A percentile compares a stretch with the other conserved stretches of the same genome.
Evolutionary conservation across 2,329 filamentous ascomycete species (phyloP).

Genomic region (Cladosporium velox): DNA sequence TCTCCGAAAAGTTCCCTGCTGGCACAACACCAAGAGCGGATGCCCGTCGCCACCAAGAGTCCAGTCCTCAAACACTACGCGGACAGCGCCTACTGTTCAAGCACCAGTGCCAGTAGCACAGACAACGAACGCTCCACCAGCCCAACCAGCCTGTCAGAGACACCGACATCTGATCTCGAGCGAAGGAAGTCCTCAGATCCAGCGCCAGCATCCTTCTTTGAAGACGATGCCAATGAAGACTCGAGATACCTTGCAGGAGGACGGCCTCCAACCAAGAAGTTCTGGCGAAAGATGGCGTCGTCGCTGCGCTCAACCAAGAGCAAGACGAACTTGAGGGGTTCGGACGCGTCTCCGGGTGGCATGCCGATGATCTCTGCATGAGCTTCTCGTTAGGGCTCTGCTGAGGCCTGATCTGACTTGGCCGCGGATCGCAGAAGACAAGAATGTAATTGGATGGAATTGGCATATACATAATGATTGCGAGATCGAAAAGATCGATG

Average conservation of each 20-base stretch:
- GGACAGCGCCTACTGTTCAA: neutral
- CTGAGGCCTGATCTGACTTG: neutral
- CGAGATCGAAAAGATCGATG: neutral
- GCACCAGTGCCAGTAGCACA: neutral
- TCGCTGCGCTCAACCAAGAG: neutral
- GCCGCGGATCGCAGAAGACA: neutral
- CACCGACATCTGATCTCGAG: neutral
- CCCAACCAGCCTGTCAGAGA: neutral
- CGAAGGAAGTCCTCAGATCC: neutral
- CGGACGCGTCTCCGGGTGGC: neutral
- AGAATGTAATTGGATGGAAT: neutral
- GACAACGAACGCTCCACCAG: neutral
- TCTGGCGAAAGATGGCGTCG: constrained; percentile 1
- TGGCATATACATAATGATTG: neutral
- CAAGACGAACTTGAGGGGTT: neutral
- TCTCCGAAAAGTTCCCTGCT: neutral
- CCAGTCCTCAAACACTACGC: neutral
- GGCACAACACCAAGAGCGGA: neutral
- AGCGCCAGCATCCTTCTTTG: neutral
- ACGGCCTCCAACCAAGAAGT: neutral
- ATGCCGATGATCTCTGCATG: neutral
- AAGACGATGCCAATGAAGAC: neutral
- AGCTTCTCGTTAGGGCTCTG: neutral
- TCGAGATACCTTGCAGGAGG: too few species aligned
- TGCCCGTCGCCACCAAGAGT: neutral